phyloP scores from a whole-genome alignment of 2,329 filamentous ascomycete genomes.

The Penicillium rolfsii region DNA sequence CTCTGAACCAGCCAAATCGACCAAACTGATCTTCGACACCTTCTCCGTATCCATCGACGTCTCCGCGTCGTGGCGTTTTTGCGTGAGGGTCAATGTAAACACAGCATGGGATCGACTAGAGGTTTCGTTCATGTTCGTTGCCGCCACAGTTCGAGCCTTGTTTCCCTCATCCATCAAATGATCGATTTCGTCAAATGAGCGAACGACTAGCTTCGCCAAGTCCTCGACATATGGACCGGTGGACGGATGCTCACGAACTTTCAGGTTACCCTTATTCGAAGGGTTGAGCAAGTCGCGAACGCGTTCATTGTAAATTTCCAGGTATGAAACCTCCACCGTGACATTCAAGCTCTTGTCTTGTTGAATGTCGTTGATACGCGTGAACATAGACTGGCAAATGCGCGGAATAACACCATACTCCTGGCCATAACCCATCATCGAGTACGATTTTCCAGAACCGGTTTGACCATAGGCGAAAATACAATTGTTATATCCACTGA shows the following conservation, averaged over 20 bases:
- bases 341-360: slow-evolving; percentile 79
- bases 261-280: slow-evolving; percentile 91
- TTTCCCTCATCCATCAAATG: slow-evolving; percentile 99
- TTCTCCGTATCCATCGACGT: slow-evolving; percentile 98
- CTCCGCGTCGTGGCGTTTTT: slow-evolving; percentile 87
- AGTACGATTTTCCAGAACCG: slow-evolving; percentile 97
- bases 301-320: slow-evolving; percentile 99
- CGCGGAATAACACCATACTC: slow-evolving; percentile 94
- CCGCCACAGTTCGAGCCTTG: slow-evolving; percentile 95
- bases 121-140: slow-evolving; percentile 99
- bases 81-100: slow-evolving; percentile 92
- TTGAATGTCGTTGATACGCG: slow-evolving; percentile 71
- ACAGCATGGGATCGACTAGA: slow-evolving; percentile 98
- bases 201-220: slow-evolving; percentile 89
- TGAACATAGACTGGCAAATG: slow-evolving; percentile 98
- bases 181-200: slow-evolving; percentile 93
- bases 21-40: slow-evolving; percentile 95
- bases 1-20: slow-evolving; percentile 97
- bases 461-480: slow-evolving; percentile 99
- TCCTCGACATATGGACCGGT: slow-evolving; percentile 98
- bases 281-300: slow-evolving; percentile 95
- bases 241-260: slow-evolving; percentile 95
- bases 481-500: slow-evolving; percentile 98
- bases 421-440: slow-evolving; percentile 99
- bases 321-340: slow-evolving; percentile 96